Evolutionary conservation across 1,284 basidiomycete genomes (phyloP).

Genomic region (Butyriboletus regius): DNA sequence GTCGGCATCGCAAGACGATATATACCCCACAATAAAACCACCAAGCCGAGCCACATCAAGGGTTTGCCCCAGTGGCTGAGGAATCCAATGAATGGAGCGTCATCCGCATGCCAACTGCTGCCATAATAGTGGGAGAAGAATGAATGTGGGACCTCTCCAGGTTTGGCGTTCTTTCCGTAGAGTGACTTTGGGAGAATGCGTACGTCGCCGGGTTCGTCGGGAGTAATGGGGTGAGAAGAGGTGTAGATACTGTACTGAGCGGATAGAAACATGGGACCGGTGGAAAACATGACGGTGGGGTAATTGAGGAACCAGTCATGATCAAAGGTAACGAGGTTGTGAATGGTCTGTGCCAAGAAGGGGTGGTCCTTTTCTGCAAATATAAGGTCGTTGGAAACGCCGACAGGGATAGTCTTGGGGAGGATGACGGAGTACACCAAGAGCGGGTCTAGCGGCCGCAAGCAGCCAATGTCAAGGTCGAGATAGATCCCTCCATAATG

Average conservation of each 20-base stretch:
- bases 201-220: constrained; percentile 54
- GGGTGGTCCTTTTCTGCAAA: constrained; percentile 80
- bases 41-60: constrained; percentile 74
- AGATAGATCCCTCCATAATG: constrained; percentile 94
- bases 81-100: constrained; percentile 88
- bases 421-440: constrained; percentile 84
- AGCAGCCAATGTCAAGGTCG: constrained; percentile 94
- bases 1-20: constrained; percentile 53
- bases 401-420: constrained; percentile 91
- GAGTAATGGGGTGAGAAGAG: constrained; percentile 60
- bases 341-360: constrained; percentile 88
- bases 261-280: constrained; percentile 89
- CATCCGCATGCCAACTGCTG: constrained; percentile 92
- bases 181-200: constrained; percentile 88
- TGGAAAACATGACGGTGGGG: constrained; percentile 99
- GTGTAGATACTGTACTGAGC: constrained; percentile 80
- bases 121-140: constrained; percentile 97
- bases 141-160: constrained; percentile 76
- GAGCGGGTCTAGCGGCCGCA: constrained; percentile 82
- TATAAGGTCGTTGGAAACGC: constrained; percentile 96
- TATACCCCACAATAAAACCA: constrained; percentile 63
- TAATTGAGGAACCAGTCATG: constrained; percentile 92
- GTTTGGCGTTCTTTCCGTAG: constrained; percentile 92
- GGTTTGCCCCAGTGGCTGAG: constrained; percentile 78
- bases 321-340: constrained; percentile 88